phyloP scores from a whole-genome alignment of 805 yeast genomes.

The Cyberlindnera amylophila region DNA sequence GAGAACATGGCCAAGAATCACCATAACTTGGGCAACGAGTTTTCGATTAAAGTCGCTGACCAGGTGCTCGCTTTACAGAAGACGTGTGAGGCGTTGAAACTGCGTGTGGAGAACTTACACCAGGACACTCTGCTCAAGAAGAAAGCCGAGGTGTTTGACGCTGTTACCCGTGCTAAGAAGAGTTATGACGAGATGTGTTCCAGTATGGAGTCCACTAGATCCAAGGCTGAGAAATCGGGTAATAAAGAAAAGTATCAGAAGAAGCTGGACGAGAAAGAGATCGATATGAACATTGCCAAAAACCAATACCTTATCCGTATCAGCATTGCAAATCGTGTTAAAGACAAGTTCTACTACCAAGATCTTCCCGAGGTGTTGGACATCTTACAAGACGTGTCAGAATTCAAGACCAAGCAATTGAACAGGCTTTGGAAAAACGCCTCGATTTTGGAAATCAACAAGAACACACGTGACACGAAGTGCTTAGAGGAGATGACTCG shows the following conservation, averaged over 20 bases:
- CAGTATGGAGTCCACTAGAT: slow-evolving; percentile 73
- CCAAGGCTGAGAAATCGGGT: slow-evolving; percentile 61
- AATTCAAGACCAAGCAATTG: slow-evolving; percentile 65
- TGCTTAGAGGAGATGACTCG: slow-evolving; percentile 48
- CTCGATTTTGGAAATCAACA: slow-evolving; percentile 52
- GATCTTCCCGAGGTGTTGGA: slow-evolving; percentile 90
- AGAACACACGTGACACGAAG: slow-evolving; percentile 39
- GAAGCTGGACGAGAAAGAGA: slow-evolving; percentile 57
- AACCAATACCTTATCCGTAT: slow-evolving; percentile 78
- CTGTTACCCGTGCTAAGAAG: slow-evolving; percentile 46
- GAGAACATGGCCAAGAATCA: slow-evolving; percentile 74
- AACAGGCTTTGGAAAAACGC: slow-evolving; percentile 67
- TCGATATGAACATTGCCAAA: slow-evolving; percentile 85
- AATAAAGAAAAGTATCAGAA: slow-evolving; percentile 43
- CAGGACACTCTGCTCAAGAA: slow-evolving; percentile 45
- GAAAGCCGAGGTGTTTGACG: slow-evolving; percentile 32
- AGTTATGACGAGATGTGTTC: slow-evolving; percentile 80
- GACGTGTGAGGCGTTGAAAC: slow-evolving; percentile 51
- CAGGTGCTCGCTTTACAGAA: slow-evolving; percentile 52
- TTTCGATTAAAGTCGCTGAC: slow-evolving; percentile 56
- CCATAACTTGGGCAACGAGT: slow-evolving; percentile 51
- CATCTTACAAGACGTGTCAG: slow-evolving; percentile 78
- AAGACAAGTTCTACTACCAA: slow-evolving; percentile 89
- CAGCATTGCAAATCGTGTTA: slow-evolving; percentile 81
- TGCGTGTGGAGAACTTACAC: slow-evolving; percentile 54